A percentile compares a stretch with the other conserved stretches of the same genome.
phyloP scores from a whole-genome alignment of 202 grass and related monocot species.

The Dendrocalamus latiflorus region DNA sequence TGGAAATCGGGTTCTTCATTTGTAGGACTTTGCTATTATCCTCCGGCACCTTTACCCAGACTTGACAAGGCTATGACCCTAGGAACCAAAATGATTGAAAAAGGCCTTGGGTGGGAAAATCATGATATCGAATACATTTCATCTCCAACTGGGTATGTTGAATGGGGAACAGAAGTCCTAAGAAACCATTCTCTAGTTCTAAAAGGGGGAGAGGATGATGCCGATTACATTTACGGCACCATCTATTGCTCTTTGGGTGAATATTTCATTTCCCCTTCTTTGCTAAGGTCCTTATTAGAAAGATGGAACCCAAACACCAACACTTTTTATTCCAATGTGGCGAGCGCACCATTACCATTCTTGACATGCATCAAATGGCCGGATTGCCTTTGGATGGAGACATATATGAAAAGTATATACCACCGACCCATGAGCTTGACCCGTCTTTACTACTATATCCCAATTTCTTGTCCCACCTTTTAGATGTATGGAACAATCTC shows the following conservation, averaged over 20 bases:
- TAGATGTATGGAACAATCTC: neutral
- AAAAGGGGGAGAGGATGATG: too few relatives aligned
- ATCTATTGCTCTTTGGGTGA: neutral
- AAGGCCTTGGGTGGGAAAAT: neutral
- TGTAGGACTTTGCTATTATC: too few relatives aligned
- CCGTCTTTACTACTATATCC: neutral
- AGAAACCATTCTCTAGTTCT: neutral
- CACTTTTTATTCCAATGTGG: too few relatives aligned
- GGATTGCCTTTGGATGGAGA: neutral
- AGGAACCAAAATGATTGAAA: neutral
- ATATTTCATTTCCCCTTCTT: too few relatives aligned
- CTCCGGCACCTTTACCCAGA: too few relatives aligned
- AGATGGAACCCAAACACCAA: too few relatives aligned
- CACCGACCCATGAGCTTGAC: rapidly evolving
- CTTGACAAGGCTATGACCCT: too few relatives aligned
- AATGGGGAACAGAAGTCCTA: neutral
- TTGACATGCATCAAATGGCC: neutral
- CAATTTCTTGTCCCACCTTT: neutral
- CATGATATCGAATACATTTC: neutral
- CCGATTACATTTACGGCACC: neutral
- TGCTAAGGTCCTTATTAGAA: neutral
- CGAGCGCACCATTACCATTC: neutral
- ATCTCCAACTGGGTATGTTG: neutral
- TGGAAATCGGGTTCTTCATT: too few relatives aligned
- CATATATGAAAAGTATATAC: neutral